phyloP scores from a whole-genome alignment of 2,329 filamentous ascomycete species.

The Davidsoniella virescens region DNA sequence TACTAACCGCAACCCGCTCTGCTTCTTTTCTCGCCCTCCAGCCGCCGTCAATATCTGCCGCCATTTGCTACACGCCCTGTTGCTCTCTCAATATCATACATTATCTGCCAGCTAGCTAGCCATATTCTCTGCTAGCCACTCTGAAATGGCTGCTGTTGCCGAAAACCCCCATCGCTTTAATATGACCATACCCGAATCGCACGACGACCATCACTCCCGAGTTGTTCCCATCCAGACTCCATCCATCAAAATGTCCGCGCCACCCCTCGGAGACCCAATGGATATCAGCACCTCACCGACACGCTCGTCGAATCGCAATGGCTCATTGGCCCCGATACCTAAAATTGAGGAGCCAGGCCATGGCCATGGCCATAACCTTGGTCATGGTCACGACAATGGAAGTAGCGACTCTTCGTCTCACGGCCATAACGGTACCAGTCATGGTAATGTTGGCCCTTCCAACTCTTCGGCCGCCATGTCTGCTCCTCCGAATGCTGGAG shows the following conservation, averaged over 20 bases:
- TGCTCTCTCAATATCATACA: too few species aligned
- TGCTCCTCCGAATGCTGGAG: constrained; percentile 42
- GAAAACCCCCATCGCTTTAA: constrained; percentile 13
- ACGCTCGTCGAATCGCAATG: constrained; percentile 10
- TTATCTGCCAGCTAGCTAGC: not conserved
- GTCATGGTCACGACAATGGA: constrained; percentile 16
- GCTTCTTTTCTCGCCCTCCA: too few species aligned
- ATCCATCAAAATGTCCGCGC: constrained; percentile 41
- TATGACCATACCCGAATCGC: constrained; percentile 9
- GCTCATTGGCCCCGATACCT: constrained; percentile 1
- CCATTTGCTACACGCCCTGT: too few species aligned
- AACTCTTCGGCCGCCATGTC: constrained; percentile 27
- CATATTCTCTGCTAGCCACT: not conserved
- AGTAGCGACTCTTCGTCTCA: constrained; percentile 20
- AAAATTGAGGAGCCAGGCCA: constrained; percentile 14
- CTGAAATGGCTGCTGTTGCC: constrained; percentile 13
- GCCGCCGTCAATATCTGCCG: too few species aligned
- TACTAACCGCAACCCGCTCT: too few species aligned
- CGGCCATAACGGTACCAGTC: constrained; percentile 1
- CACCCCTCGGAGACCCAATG: constrained; percentile 43
- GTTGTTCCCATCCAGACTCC: constrained; percentile 40
- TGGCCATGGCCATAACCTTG: not conserved
- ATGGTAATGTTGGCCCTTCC: constrained; percentile 9
- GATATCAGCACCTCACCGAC: constrained; percentile 40
- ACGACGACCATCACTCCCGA: constrained; percentile 10